These are phyloP conservation scores for Microdochium trichocladiopsis DNA, from an alignment of 2,329 filamentous ascomycete genomes.

Conservation along the genomic window DNA sequence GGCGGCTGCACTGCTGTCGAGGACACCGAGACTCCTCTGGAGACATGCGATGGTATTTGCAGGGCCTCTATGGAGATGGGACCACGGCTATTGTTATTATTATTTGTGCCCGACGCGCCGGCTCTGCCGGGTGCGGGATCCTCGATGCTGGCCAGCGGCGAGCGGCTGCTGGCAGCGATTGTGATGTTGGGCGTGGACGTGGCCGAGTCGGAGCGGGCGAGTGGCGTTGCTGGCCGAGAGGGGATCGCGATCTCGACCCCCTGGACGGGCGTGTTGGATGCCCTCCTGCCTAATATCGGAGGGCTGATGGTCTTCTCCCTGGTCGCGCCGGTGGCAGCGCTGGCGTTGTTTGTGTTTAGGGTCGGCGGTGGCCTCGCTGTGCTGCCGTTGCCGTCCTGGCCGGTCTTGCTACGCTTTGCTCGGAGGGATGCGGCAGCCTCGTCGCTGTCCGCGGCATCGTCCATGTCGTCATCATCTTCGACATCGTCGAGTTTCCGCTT, in stretches of 20 bases:
- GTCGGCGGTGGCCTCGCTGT: slow-evolving; percentile 36
- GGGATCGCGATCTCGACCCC: slow-evolving; percentile 57
- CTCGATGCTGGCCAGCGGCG: slow-evolving; percentile 24
- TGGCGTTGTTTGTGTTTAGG: slow-evolving; percentile 45
- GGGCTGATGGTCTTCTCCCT: slow-evolving; percentile 27
- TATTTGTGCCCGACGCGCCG: not conserved
- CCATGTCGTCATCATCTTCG: slow-evolving; percentile 17
- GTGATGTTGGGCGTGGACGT: slow-evolving; percentile 32
- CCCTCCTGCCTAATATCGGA: slow-evolving; percentile 34
- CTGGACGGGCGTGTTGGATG: slow-evolving; percentile 44
- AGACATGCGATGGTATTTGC: not conserved
- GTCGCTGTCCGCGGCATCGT: slow-evolving; percentile 20
- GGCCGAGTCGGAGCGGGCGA: slow-evolving; percentile 31
- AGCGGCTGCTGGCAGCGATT: slow-evolving; percentile 23
- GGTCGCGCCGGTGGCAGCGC: slow-evolving; percentile 17
- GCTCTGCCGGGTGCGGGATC: not conserved
- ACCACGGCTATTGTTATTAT: too few species aligned
- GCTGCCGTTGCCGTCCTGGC: slow-evolving; percentile 28
- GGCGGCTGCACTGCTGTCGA: not conserved
- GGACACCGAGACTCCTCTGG: not conserved
- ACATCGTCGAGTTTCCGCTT: slow-evolving; percentile 20
- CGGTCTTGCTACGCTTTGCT: slow-evolving; percentile 38
- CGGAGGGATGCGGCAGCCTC: slow-evolving; percentile 11
- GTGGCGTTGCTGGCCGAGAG: slow-evolving; percentile 55
- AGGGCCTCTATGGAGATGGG: slow-evolving; percentile 16